Conservation (phyloP, 306 rosid genomes). For the Inga oerstediana region DNA sequence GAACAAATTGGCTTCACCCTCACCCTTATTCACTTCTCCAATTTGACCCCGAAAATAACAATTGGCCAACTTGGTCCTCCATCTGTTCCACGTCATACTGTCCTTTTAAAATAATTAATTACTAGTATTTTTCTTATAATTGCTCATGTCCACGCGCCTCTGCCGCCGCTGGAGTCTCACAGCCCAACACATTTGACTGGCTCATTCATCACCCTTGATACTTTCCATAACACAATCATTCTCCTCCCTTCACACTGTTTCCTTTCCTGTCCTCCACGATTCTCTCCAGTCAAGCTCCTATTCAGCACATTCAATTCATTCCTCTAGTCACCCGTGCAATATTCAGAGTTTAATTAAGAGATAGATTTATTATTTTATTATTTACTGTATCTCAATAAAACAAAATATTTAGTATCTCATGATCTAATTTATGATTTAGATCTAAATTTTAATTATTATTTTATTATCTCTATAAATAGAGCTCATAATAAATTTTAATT, state of each 20-base stretch:
- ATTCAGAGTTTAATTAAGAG: too few species aligned
- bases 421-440: too few species aligned
- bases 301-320: background rate
- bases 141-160: background rate
- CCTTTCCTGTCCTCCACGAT: background rate
- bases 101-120: background rate
- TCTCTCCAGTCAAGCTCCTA: background rate
- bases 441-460: too few species aligned
- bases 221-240: background rate
- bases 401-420: too few species aligned
- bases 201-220: background rate
- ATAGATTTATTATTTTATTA: too few species aligned
- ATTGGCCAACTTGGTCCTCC: background rate
- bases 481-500: too few species aligned
- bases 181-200: background rate
- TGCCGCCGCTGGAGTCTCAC: background rate
- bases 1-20: background rate
- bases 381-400: too few species aligned
- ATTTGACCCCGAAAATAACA: too few species aligned
- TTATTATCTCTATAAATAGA: too few species aligned
- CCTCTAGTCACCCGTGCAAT: too few species aligned
- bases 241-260: background rate
- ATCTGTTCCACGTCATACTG: slow-evolving; percentile 41
- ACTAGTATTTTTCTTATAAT: background rate
- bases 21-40: too few species aligned